Base-by-base conservation (phyloP, 257 asterid genomes). In the Echites panduratus region DNA sequence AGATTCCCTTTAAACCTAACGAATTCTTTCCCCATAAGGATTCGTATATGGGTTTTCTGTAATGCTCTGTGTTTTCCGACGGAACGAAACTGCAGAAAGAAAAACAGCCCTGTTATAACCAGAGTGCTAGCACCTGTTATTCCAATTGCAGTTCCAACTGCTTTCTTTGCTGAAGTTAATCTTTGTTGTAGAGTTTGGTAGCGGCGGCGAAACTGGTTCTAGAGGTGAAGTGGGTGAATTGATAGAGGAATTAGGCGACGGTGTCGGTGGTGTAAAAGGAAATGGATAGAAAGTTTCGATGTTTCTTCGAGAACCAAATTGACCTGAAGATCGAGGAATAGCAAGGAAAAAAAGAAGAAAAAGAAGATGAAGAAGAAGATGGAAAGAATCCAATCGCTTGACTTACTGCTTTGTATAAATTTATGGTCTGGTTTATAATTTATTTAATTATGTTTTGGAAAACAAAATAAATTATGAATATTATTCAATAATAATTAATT, bases 131-230 rank as follows among this genome's bases (percentile, higher is more conserved):
- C 95, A 1, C 88, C 96, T 0, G 97, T 88, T 32, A 70, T 82
- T 0, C 89, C 96, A 64, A 92, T 79, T 54, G 97, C 95, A 17
- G 72, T 84, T 19, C 90, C 95, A 70, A 91, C 96, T 27, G 90
- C 84, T 57, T 80, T 80, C 73, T 57, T 82, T 7, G 88, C 77
- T 4, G 94, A 80, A 3, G 85, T 48, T 44, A 81, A 32, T 0
- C 81, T 32, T n/a, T 16, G 86, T 49, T 11, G 80, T 44, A 1
- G 77, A 38, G 0, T 50, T 29, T 13, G 82, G 77, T 2, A 70
- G 64, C 0, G 81, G 85, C 0, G 77, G 72, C 3, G 73, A 49
- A 0, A 76, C 61, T 5, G 68, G 80, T 53, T 22, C 57, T 22
- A 54, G 13, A 8, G 81, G 79, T 10, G 48, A 40, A 45, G 38